phyloP scores from a whole-genome alignment of 805 yeast genomes.

The Kuraishia hungarica region DNA sequence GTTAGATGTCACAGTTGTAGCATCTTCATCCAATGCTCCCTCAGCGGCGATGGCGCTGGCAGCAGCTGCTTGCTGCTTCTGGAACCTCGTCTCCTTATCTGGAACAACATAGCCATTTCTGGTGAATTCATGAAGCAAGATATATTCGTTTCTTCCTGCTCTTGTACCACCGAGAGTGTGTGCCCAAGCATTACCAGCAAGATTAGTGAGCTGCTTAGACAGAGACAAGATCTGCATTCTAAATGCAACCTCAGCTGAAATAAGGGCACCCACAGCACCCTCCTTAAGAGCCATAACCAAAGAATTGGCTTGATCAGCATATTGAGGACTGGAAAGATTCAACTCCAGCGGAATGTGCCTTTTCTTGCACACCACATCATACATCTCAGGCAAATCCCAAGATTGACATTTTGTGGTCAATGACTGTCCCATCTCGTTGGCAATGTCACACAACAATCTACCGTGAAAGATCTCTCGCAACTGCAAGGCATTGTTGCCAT shows the following conservation, averaged over 20 bases:
- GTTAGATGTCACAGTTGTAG: slow-evolving; percentile 39
- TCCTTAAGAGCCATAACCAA: slow-evolving; percentile 66
- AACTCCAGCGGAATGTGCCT: slow-evolving; percentile 58
- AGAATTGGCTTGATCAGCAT: slow-evolving; percentile 57
- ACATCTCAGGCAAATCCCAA: slow-evolving; percentile 93
- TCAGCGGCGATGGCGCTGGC: slow-evolving; percentile 21
- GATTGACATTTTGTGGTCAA: slow-evolving; percentile 86
- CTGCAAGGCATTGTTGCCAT: slow-evolving; percentile 33
- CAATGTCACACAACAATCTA: slow-evolving; percentile 82
- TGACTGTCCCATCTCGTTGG: slow-evolving; percentile 92
- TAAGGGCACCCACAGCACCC: slow-evolving; percentile 54
- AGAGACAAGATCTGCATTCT: slow-evolving; percentile 78
- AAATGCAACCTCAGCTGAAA: slow-evolving; percentile 73
- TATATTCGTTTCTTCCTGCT: slow-evolving; percentile 91
- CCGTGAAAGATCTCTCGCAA: slow-evolving; percentile 75
- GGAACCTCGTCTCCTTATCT: slow-evolving; percentile 53
- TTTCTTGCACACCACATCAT: slow-evolving; percentile 63
- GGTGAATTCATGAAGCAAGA: slow-evolving; percentile 85
- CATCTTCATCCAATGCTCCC: slow-evolving; percentile 29
- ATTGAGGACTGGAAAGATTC: slow-evolving; percentile 59
- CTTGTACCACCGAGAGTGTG: slow-evolving; percentile 92
- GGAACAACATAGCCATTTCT: slow-evolving; percentile 79
- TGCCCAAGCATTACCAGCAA: slow-evolving; percentile 98
- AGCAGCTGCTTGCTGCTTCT: slow-evolving; percentile 22
- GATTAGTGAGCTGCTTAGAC: slow-evolving; percentile 82